A percentile compares a stretch with the other conserved stretches of the same genome.
Conservation (phyloP, 768 basidiomycete genomes). For the Sporobolomyces phaffii region DNA sequence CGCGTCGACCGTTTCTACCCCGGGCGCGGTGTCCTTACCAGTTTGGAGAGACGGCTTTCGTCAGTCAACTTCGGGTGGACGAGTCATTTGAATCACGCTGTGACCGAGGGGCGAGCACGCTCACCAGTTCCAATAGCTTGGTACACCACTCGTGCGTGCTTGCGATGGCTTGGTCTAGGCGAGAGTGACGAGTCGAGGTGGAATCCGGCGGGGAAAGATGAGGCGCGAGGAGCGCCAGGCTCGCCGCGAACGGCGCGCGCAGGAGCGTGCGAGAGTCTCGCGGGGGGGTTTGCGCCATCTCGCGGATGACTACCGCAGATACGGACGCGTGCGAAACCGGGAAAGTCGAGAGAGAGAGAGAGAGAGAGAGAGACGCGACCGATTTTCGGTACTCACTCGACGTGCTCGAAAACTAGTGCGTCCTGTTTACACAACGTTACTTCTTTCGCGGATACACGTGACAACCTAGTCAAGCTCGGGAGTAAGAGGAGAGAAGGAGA, state of each 20-base stretch:
- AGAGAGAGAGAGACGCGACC: too few relatives aligned
- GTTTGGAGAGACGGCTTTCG: neutral
- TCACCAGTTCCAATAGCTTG: too few relatives aligned
- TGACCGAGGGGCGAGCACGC: too few relatives aligned
- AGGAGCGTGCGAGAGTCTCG: neutral
- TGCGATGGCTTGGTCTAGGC: neutral
- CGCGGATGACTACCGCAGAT: too few relatives aligned
- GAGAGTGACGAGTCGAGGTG: neutral
- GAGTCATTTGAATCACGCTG: too few relatives aligned
- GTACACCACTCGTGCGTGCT: neutral
- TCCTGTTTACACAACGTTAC: too few relatives aligned
- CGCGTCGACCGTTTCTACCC: neutral
- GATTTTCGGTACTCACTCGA: too few relatives aligned
- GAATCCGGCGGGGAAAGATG: neutral
- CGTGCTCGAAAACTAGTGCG: too few relatives aligned
- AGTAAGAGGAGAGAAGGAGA: neutral
- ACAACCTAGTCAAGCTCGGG: neutral
- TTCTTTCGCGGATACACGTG: too few relatives aligned
- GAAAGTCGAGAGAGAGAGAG: too few relatives aligned
- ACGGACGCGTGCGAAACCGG: too few relatives aligned
- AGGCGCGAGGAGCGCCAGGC: neutral
- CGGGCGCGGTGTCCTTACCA: neutral
- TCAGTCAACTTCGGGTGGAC: neutral
- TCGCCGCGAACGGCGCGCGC: neutral
- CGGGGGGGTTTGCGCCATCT: too few relatives aligned